These are phyloP conservation scores for Penicillium sp. DNA, from an alignment of 2,329 filamentous ascomycete genomes.

Conservation along the genomic window DNA sequence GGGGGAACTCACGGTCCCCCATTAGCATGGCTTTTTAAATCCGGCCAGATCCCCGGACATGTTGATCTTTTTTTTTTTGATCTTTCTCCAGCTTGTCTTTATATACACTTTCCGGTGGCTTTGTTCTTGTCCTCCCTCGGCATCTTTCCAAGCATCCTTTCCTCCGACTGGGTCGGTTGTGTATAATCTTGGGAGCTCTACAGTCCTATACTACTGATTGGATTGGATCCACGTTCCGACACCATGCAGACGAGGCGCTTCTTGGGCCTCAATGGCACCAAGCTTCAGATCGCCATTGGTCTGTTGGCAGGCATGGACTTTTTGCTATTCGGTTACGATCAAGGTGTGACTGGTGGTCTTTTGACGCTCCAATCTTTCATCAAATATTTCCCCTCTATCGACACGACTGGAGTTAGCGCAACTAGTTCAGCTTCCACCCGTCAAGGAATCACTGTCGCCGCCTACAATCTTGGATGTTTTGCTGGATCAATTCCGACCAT, in stretches of 20 bases:
- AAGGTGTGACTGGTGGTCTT: constrained; percentile 48
- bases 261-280: constrained; percentile 43
- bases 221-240: background rate
- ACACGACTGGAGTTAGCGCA: constrained; percentile 24
- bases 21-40: constrained; percentile 14
- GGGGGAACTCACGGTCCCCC: constrained; percentile 9
- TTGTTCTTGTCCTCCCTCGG: background rate
- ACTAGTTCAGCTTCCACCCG: constrained; percentile 35
- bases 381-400: constrained; percentile 44
- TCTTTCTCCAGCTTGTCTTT: background rate
- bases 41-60: constrained; percentile 7
- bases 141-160: background rate
- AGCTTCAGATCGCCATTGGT: constrained; percentile 45
- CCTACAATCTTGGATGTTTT: constrained; percentile 49
- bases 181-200: background rate
- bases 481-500: constrained; percentile 50
- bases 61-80: constrained; percentile 2
- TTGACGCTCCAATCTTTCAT: constrained; percentile 44
- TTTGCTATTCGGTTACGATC: constrained; percentile 42
- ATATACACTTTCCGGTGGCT: background rate
- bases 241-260: constrained; percentile 27
- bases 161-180: constrained; percentile 7
- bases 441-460: constrained; percentile 36
- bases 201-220: background rate
- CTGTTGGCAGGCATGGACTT: constrained; percentile 47